These are phyloP conservation scores for Ceratocystis ficicola DNA, from an alignment of 2,329 filamentous ascomycete species.

Conservation along the genomic window DNA sequence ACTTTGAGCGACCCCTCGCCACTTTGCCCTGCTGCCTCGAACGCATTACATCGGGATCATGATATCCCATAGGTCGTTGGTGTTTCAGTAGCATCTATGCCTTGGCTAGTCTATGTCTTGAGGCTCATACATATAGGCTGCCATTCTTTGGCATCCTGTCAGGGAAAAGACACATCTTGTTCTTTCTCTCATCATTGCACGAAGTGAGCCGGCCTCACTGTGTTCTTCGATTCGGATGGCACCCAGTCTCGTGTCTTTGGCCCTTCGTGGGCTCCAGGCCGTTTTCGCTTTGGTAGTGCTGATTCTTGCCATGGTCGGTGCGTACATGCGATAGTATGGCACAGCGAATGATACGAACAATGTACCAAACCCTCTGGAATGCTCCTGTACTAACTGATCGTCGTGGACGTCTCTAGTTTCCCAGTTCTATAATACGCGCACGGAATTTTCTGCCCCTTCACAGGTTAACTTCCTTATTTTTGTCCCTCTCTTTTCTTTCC, in stretches of 20 bases:
- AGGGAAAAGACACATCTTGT: not conserved
- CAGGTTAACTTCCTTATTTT: constrained; percentile 49
- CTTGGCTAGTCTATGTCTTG: not conserved
- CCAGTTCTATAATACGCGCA: constrained; percentile 48
- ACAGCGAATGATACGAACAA: not conserved
- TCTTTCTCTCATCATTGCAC: not conserved
- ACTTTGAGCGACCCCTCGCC: not conserved
- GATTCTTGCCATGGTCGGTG: constrained; percentile 40
- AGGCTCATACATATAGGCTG: not conserved
- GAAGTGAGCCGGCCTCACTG: constrained; percentile 1
- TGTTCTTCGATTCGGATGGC: not conserved
- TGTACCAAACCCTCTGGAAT: not conserved
- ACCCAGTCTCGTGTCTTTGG: not conserved
- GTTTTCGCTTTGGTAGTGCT: constrained; percentile 37
- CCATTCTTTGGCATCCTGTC: not conserved
- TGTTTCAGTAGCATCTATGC: not conserved
- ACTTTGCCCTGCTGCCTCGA: not conserved
- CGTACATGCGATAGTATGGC: constrained; percentile 19
- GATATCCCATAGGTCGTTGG: not conserved
- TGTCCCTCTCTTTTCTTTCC: constrained; percentile 40
- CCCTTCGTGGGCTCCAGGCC: constrained; percentile 36
- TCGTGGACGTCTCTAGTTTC: constrained; percentile 35
- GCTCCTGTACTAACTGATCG: not conserved
- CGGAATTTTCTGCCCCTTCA: constrained; percentile 41
- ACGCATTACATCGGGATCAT: not conserved